phyloP scores from a whole-genome alignment of 306 rosid genomes.

The Gleditsia sinensis region DNA sequence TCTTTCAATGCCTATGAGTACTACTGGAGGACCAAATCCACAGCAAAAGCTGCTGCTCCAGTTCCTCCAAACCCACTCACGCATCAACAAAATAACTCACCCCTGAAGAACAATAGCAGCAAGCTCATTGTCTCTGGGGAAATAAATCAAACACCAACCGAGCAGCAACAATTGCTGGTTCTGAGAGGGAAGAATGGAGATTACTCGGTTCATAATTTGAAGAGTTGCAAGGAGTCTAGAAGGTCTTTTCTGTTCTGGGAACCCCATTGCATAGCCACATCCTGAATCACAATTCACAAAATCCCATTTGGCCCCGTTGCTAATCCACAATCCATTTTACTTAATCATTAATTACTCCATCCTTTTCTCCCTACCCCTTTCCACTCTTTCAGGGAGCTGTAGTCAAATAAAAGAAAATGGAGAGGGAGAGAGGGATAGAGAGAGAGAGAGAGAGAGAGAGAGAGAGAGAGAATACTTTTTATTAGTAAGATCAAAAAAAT shows the following conservation, averaged over 20 bases:
- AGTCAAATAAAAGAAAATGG: conserved; percentile 50
- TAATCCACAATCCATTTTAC: conserved; percentile 45
- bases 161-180: conserved; percentile 49
- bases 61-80: conserved; percentile 31
- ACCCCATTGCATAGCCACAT: conserved; percentile 85
- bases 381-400: conserved; percentile 43
- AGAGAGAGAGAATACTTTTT: conserved; percentile 29
- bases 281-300: conserved; percentile 41
- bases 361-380: conserved; percentile 40
- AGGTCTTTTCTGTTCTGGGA: conserved; percentile 73
- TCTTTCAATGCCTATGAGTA: conserved; percentile 71
- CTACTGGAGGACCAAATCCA: conserved; percentile 65
- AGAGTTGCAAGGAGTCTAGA: conserved; percentile 75
- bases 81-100: conserved; percentile 20
- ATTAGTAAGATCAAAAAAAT: conserved; percentile 41
- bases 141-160: conserved; percentile 33
- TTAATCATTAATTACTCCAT: conserved; percentile 38
- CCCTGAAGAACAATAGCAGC: conserved; percentile 20
- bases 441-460: conserved; percentile 3
- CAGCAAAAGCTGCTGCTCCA: conserved; percentile 26
- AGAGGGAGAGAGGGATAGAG: conserved; percentile 1
- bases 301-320: background rate
- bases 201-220: conserved; percentile 55
- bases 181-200: conserved; percentile 75
- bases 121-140: conserved; percentile 37